Evolutionary conservation across 495 filamentous ascomycete species (phyloP).

Genomic region (Neurospora africana): DNA sequence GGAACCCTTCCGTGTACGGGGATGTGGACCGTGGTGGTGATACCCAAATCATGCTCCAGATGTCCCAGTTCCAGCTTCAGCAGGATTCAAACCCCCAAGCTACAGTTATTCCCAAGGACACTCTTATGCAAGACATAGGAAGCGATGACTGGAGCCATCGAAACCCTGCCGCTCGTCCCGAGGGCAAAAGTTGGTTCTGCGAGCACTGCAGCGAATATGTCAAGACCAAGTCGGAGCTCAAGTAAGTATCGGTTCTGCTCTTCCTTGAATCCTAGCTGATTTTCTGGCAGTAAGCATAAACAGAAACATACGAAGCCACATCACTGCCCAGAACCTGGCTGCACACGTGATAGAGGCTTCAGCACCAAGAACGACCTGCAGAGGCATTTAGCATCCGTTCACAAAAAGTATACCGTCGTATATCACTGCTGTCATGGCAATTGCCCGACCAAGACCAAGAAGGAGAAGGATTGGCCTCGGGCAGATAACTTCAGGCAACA

Average conservation of each 20-base stretch:
- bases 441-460: slow-evolving; percentile 42
- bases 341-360: slow-evolving; percentile 57
- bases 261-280: background rate
- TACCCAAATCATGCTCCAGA: slow-evolving; percentile 26
- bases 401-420: slow-evolving; percentile 45
- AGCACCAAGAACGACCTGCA: slow-evolving; percentile 73
- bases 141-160: slow-evolving; percentile 3
- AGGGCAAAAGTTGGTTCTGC: slow-evolving; percentile 17
- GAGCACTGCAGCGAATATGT: slow-evolving; percentile 22
- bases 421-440: slow-evolving; percentile 56
- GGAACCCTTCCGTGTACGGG: slow-evolving; percentile 38
- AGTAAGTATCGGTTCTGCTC: slow-evolving; percentile 20
- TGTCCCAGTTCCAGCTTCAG: slow-evolving; percentile 15
- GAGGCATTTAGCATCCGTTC: slow-evolving; percentile 61
- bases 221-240: slow-evolving; percentile 42
- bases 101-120: background rate
- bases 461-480: slow-evolving; percentile 73
- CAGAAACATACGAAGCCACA: slow-evolving; percentile 66
- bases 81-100: slow-evolving; percentile 6
- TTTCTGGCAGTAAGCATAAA: slow-evolving; percentile 61
- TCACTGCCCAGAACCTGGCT: slow-evolving; percentile 52
- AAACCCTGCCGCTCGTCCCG: slow-evolving; percentile 5
- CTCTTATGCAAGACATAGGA: background rate
- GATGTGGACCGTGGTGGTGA: slow-evolving; percentile 27
- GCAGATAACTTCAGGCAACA: slow-evolving; percentile 89